Evolutionary conservation across 805 yeast genomes (phyloP).

Genomic region (Candida dendrica): DNA sequence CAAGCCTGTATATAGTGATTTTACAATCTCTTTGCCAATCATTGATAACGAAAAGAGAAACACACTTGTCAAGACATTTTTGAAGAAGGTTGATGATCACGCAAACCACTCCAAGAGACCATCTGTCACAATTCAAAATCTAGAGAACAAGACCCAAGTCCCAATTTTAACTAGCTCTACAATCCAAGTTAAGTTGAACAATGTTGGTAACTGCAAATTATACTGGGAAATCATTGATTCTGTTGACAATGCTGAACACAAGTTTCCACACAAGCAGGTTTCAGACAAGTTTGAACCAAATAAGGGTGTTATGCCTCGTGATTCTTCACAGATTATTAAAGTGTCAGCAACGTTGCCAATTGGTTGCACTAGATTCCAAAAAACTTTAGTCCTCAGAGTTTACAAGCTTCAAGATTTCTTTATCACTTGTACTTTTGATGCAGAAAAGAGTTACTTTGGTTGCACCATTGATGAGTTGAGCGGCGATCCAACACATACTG

Average conservation of each 20-base stretch:
- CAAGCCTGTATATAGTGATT: slow-evolving; percentile 42
- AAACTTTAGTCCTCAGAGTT: slow-evolving; percentile 21
- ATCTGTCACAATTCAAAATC: slow-evolving; percentile 27
- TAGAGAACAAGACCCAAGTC: slow-evolving; percentile 22
- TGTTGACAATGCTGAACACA: slow-evolving; percentile 17
- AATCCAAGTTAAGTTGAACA: slow-evolving; percentile 23
- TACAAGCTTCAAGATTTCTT: slow-evolving; percentile 25
- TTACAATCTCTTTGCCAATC: slow-evolving; percentile 22
- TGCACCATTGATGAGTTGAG: slow-evolving; percentile 23
- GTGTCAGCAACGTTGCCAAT: slow-evolving; percentile 19
- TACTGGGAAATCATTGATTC: slow-evolving; percentile 30
- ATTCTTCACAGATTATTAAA: slow-evolving; percentile 15
- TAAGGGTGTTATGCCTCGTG: slow-evolving; percentile 24
- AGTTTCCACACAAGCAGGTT: slow-evolving; percentile 12
- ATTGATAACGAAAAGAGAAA: slow-evolving; percentile 31
- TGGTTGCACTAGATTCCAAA: slow-evolving; percentile 16
- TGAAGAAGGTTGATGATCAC: slow-evolving; percentile 33
- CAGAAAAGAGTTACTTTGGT: slow-evolving; percentile 22
- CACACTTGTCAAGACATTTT: slow-evolving; percentile 27
- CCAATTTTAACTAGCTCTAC: slow-evolving; percentile 20
- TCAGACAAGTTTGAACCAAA: slow-evolving; percentile 17
- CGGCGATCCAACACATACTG: slow-evolving; percentile 13
- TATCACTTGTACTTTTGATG: slow-evolving; percentile 20
- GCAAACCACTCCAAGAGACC: slow-evolving; percentile 37
- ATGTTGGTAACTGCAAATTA: slow-evolving; percentile 28